Conservation (phyloP, 768 basidiomycete species). For the Macrolepiota fuliginosa region DNA sequence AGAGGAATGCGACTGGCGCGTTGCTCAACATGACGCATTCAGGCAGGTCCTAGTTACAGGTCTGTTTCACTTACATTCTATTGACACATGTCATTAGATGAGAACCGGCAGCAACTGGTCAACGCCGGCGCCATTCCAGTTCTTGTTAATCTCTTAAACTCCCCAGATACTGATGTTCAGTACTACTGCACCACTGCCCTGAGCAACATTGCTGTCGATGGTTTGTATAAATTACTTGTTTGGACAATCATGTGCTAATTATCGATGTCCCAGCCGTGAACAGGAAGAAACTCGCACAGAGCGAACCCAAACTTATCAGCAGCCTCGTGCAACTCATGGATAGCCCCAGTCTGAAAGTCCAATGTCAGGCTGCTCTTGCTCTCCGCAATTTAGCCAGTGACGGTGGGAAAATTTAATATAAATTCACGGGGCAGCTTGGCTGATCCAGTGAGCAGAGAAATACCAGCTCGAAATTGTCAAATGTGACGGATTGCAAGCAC, state of each 20-base stretch:
- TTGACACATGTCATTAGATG: conserved; percentile 54
- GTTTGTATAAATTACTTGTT: conserved; percentile 30
- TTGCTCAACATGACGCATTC: conserved; percentile 99
- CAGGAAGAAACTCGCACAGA: conserved; percentile 90
- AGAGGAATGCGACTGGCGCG: conserved; percentile 97
- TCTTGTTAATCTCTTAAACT: conserved; percentile 89
- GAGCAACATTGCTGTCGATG: conserved; percentile 98
- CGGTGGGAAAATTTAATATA: conserved; percentile 46
- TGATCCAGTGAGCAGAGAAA: conserved; percentile 61
- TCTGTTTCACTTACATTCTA: neutral
- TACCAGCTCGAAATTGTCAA: conserved; percentile 99
- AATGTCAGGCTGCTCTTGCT: conserved; percentile 96
- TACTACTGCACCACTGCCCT: conserved; percentile 99
- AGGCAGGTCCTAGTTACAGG: conserved; percentile 45
- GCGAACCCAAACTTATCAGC: conserved; percentile 91
- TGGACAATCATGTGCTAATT: conserved; percentile 1
- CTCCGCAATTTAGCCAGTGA: conserved; percentile 96
- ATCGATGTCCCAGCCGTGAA: conserved; percentile 58
- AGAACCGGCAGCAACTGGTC: conserved; percentile 97
- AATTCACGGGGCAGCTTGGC: neutral
- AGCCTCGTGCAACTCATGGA: conserved; percentile 97
- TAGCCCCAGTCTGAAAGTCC: conserved; percentile 94
- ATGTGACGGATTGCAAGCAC: conserved; percentile 86
- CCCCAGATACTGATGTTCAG: conserved; percentile 98
- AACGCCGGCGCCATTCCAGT: conserved; percentile 99